Evolutionary conservation across 305 asterid species (phyloP).

Genomic region (Fraxinus baroniana): DNA sequence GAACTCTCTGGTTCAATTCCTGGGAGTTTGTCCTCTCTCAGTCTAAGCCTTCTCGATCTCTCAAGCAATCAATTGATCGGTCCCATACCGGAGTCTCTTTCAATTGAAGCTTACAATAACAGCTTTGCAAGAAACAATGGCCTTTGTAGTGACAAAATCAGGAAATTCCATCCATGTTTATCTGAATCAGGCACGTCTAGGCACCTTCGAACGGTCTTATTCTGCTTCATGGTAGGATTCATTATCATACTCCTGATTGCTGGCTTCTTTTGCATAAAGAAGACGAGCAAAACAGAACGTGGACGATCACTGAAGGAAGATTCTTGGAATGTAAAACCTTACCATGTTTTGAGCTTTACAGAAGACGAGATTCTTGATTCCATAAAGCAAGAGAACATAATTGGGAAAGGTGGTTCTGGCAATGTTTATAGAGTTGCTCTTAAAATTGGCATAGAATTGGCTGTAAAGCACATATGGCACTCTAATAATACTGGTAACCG

Average conservation of each 20-base stretch:
- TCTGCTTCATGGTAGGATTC: constrained; percentile 47
- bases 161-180: constrained; percentile 52
- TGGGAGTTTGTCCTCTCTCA: constrained; percentile 49
- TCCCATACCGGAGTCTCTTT: constrained; percentile 61
- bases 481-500: constrained; percentile 21
- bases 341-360: constrained; percentile 67
- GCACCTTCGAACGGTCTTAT: constrained; percentile 38
- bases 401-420: background rate
- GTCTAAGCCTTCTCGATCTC: constrained; percentile 72
- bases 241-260: constrained; percentile 40
- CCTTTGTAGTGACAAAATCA: constrained; percentile 62
- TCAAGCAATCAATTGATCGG: constrained; percentile 71
- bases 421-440: constrained; percentile 57
- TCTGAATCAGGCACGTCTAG: constrained; percentile 27
- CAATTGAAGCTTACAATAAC: constrained; percentile 56
- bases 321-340: constrained; percentile 78
- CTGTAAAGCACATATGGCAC: constrained; percentile 88
- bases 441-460: constrained; percentile 58
- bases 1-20: constrained; percentile 78
- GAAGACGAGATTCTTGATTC: constrained; percentile 85
- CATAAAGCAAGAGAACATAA: constrained; percentile 37
- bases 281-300: constrained; percentile 25
- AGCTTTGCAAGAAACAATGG: constrained; percentile 73
- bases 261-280: constrained; percentile 48
- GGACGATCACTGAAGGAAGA: constrained; percentile 65